Evolutionary conservation across 352 stramenopile species (phyloP), one percentile per base, ranked within the genome.

Genomic region (Phytophthora pistaciae): DNA sequence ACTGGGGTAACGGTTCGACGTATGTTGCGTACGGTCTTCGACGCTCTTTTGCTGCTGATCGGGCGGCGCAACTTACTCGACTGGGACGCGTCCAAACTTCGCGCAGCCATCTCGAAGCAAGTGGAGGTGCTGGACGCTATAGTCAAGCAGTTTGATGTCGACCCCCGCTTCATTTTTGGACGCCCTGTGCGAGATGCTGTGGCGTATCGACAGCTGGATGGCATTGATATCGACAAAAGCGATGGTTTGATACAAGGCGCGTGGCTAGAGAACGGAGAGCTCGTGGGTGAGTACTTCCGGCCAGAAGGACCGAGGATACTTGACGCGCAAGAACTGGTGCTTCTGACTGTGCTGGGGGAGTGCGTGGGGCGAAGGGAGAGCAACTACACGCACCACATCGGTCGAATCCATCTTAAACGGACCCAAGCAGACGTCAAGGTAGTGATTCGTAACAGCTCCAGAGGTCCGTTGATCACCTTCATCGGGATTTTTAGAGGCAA

Each of bases 31-130:
- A 68, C 62, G 0, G 50, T 85, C 1, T 73, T 64, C 7, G 52
- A 57, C 48, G 36, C 61, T 5, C 25, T 84, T 21, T 49, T 60
- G 36, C 20, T 82, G 36, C 55, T 79, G 14, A 25, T 84, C 21
- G 74, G 70, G 9, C 25, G 25, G 31, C 64, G 63, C 13, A 68
- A 46, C 13, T 21, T 84, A 31, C 67, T 63, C 29, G 54, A 64
- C 13, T 60, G 75, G 57, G 75, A 83, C 23, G 70, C 70, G 16
- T 74, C 80, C 10, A 83, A 82, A 42, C 68, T 83, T 11, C 78
- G 78, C 6, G 66, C 71, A 29, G 68, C 66, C 6, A 70, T 88
- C 3, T 54, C 70, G 4, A 79, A 68, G 14, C 71, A 84, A 46
- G 57, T 74, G 6, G 59, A 82, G 13, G 59, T 79, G 29, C 60